A percentile compares a stretch with the other conserved stretches of the same genome.
These are phyloP conservation scores for Geranium rotundifolium DNA, from an alignment of 345 rosid genomes.

Conservation along the genomic window DNA sequence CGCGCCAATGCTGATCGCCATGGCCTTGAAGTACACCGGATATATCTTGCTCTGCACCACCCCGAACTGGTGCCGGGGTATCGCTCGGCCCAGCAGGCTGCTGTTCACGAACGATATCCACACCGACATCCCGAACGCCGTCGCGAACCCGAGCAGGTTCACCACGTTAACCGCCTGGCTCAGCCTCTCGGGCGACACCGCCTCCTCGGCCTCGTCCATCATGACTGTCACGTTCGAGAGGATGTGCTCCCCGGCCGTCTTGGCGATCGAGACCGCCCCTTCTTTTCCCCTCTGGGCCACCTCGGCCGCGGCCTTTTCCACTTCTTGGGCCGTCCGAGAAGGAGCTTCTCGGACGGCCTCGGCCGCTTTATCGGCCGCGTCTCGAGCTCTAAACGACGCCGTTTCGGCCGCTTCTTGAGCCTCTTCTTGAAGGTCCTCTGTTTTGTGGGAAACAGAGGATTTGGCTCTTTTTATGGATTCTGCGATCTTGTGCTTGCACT, in stretches of 20 bases:
- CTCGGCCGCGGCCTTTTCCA: neutral
- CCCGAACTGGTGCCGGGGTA: constrained; percentile 66
- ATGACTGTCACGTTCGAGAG: neutral
- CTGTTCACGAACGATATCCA: constrained; percentile 80
- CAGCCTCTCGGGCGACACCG: constrained; percentile 6
- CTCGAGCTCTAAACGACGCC: too few species aligned
- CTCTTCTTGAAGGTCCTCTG: constrained; percentile 14
- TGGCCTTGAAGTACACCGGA: constrained; percentile 53
- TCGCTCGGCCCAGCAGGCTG: constrained; percentile 31
- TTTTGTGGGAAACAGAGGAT: too few species aligned
- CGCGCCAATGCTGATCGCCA: constrained; percentile 27
- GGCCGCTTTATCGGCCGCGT: neutral
- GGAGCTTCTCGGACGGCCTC: neutral
- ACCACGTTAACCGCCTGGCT: constrained; percentile 18
- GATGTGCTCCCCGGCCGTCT: neutral
- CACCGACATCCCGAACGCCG: constrained; percentile 52
- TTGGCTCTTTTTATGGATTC: constrained; percentile 29
- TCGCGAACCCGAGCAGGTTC: constrained; percentile 36
- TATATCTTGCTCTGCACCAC: constrained; percentile 74
- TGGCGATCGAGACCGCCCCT: constrained; percentile 1
- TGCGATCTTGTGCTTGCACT: constrained; percentile 42
- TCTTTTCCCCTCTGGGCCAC: constrained; percentile 1
- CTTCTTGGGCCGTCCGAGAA: neutral
- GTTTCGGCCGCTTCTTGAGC: too few species aligned
- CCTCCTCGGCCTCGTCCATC: neutral